These are phyloP conservation scores for Cryptosporidium sp. DNA, from an alignment of 169 alveolate genomes.

Conservation along the genomic window DNA sequence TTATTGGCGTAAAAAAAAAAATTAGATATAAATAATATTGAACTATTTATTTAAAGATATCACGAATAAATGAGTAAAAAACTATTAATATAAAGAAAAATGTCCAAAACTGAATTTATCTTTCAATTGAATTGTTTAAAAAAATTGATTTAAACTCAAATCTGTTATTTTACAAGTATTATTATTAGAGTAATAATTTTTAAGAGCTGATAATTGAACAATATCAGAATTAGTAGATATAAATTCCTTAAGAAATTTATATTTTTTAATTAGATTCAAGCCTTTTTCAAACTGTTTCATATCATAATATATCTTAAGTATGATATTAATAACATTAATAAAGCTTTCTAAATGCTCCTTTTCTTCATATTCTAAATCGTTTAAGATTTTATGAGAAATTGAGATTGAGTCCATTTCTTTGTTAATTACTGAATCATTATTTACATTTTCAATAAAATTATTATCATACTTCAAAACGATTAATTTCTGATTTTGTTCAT, in stretches of 20 bases:
- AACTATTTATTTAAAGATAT: no score
- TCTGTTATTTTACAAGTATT: background rate
- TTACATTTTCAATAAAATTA: background rate
- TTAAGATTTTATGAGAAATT: background rate
- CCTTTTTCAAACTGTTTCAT: slow-evolving; percentile 22
- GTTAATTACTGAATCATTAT: background rate
- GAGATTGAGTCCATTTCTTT: background rate
- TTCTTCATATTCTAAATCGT: background rate
- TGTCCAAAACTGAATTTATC: background rate
- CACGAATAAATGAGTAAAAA: no score
- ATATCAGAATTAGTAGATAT: background rate
- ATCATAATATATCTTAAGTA: slow-evolving; percentile 5
- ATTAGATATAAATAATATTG: no score
- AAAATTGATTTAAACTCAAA: background rate
- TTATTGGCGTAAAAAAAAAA: no score
- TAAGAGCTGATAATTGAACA: slow-evolving; percentile 1
- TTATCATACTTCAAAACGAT: background rate
- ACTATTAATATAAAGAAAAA: no score
- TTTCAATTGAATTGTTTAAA: background rate
- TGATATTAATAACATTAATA: background rate
- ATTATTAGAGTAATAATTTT: background rate
- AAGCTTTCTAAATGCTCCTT: background rate
- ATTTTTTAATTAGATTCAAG: background rate
- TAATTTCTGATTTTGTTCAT: background rate
- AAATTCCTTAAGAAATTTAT: background rate